These are phyloP conservation scores for Aspergillus novoparasiticus DNA, from an alignment of 2,329 filamentous ascomycete genomes.

Conservation along the genomic window DNA sequence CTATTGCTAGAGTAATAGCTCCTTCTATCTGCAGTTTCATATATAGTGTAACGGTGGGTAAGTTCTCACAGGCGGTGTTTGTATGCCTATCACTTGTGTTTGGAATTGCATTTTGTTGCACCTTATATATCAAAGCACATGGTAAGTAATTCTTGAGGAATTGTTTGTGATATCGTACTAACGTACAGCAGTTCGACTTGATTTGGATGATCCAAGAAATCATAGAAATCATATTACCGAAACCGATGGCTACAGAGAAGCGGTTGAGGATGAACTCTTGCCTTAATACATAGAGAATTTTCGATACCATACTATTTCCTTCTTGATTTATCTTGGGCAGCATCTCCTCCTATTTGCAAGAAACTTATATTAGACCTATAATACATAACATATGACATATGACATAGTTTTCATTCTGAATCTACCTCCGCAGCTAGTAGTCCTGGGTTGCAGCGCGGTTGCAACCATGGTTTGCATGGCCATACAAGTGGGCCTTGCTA, in stretches of 20 bases:
- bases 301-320: neutral
- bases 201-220: conserved; percentile 1
- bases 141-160: conserved; percentile 56
- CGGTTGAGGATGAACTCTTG: neutral
- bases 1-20: conserved; percentile 74
- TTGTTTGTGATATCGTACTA: conserved; percentile 8
- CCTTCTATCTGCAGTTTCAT: conserved; percentile 84
- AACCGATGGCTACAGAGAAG: neutral
- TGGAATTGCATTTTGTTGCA: conserved; percentile 64
- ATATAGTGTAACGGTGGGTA: conserved; percentile 78
- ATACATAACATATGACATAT: neutral
- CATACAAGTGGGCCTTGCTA: too few species aligned
- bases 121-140: conserved; percentile 72
- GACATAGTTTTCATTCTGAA: neutral
- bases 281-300: neutral
- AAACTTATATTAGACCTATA: neutral
- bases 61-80: conserved; percentile 80
- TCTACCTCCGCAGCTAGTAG: neutral
- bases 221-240: neutral
- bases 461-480: too few species aligned
- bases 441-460: too few species aligned
- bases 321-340: neutral
- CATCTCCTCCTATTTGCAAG: neutral
- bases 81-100: conserved; percentile 72
- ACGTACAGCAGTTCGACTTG: conserved; percentile 24